Conservation (phyloP, 345 rosid genomes). For the Hypericum perforatum region DNA sequence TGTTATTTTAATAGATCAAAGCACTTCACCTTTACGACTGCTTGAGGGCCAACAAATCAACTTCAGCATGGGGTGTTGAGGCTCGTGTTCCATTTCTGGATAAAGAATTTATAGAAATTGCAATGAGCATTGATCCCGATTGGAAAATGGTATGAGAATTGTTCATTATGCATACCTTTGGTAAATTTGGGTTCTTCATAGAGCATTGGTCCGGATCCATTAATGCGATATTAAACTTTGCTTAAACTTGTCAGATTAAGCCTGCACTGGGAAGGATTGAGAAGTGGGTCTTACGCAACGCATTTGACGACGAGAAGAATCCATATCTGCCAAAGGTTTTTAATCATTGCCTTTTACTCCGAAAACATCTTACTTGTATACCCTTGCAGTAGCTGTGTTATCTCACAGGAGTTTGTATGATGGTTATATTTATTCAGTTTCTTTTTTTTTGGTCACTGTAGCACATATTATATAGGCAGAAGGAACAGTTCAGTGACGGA, state of each 20-base stretch:
- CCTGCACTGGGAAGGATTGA: conserved; percentile 73
- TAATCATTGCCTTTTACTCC: not conserved
- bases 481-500: conserved; percentile 89
- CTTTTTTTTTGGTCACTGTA: conserved; percentile 13
- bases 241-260: conserved; percentile 32
- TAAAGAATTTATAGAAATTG: conserved; percentile 51
- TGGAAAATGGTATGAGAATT: conserved; percentile 62
- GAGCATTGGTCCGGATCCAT: not conserved
- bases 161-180: not conserved
- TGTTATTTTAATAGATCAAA: conserved; percentile 47
- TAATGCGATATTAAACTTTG: not conserved
- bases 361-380: no score
- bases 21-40: conserved; percentile 84
- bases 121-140: conserved; percentile 79
- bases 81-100: conserved; percentile 88
- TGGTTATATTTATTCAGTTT: conserved; percentile 8
- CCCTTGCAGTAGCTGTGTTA: no score
- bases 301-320: conserved; percentile 62
- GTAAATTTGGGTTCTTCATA: not conserved
- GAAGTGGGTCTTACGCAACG: conserved; percentile 79
- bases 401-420: not conserved
- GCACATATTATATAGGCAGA: conserved; percentile 76
- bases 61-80: conserved; percentile 90
- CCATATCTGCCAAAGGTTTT: conserved; percentile 75
- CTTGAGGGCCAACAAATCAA: conserved; percentile 78